Evolutionary conservation across 192 early-diverging fungal species (phyloP), one percentile per base, ranked within the genome.

Genomic region (Coemansia sp.): DNA sequence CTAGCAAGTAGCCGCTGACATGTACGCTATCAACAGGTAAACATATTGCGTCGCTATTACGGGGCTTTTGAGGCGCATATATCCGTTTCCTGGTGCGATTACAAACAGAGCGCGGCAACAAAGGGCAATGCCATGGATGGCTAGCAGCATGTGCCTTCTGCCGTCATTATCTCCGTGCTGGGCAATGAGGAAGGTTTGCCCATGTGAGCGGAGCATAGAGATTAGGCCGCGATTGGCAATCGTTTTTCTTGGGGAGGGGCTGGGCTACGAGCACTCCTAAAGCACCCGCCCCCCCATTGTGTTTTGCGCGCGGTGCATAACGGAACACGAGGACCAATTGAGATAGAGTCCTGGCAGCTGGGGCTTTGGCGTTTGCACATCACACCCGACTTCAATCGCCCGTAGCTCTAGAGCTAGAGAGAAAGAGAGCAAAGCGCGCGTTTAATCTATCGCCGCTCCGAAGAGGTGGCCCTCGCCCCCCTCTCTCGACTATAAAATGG

Each of bases 151-250:
- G 18, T 28, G 10, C 50, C 18, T 28, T 13, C 11, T 14, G 50
- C 50, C 50, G 53, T 14, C 48, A 50, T 50, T 26, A 50, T 11
- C 48, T 28, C 20, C 20, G 50, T 58, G n/a, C 56, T 36, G 33
- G 8, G 50, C 24, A 53, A 31, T 31, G 31, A 31, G 31, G 31
- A 24, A 53, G 3, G 16, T 21, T 34, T n/a, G 20, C 33, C n/a
- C 31, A 36, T 58, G 56, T 36, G 31, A 36, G 33, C 33, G 33
- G 34, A 9, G 26, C 42, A 45, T 45, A 58, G 33, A 36, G 56
- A 58, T 58, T 58, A 33, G 56, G n/a, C 56, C 56, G 56, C 56
- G 56, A 58, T 58, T 58, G 56, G 56, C 56, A 58, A 58, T 58
- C 33, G 11, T 36, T 58, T 58, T 56, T 28, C 9, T 36, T 34